Evolutionary conservation across 2,329 filamentous ascomycete species (phyloP).

Genomic region (Drechslerella dactyloides): DNA sequence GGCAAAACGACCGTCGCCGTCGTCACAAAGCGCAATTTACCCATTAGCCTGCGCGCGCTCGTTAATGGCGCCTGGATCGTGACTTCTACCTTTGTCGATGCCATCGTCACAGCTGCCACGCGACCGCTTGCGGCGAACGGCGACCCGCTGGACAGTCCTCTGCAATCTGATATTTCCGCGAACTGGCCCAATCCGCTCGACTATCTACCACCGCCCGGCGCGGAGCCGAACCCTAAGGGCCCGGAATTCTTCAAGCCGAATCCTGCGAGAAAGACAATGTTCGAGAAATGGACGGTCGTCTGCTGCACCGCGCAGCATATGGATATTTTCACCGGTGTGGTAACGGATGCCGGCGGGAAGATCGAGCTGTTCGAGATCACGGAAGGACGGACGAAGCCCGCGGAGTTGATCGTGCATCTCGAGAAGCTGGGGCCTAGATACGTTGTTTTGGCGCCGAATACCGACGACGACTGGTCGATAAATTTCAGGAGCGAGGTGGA

Average conservation of each 20-base stretch:
- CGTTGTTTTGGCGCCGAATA: conserved; percentile 56
- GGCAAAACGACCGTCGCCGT: conserved; percentile 83
- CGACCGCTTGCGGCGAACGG: conserved; percentile 62
- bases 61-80: conserved; percentile 82
- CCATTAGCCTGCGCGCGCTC: conserved; percentile 83
- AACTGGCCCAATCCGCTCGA: conserved; percentile 78
- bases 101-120: conserved; percentile 68
- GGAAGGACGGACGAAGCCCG: conserved; percentile 69
- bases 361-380: conserved; percentile 71
- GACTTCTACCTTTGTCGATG: conserved; percentile 73
- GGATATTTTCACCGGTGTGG: conserved; percentile 73
- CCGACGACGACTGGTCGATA: conserved; percentile 27
- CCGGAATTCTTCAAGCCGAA: conserved; percentile 76
- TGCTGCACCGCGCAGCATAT: conserved; percentile 74
- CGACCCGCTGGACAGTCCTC: conserved; percentile 59
- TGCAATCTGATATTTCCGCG: conserved; percentile 80
- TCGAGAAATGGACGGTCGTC: conserved; percentile 88
- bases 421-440: conserved; percentile 23
- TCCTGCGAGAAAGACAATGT: conserved; percentile 70
- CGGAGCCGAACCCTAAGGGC: conserved; percentile 74
- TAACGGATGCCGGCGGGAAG: conserved; percentile 83
- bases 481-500: conserved; percentile 41
- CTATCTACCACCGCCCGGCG: conserved; percentile 75
- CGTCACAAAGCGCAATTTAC: conserved; percentile 85
- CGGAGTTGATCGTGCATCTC: conserved; percentile 70